Base-by-base conservation (phyloP, 2,329 filamentous ascomycete species). In the Colletotrichum zoysiae region DNA sequence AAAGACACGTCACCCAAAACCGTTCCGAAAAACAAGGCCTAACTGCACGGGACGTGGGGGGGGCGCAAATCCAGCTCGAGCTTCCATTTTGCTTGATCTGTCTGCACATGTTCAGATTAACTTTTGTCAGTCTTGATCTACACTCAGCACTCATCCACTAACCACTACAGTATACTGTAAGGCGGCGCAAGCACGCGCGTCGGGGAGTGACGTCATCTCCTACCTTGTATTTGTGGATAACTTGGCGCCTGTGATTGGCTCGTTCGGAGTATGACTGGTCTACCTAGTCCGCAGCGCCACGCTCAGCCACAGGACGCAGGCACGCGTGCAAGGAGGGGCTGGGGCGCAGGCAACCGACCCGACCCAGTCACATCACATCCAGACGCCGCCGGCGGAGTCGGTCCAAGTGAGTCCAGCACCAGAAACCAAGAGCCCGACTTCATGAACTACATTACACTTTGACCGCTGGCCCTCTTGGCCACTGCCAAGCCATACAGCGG, bases 121-220 rank as follows among this genome's bases (percentile, higher is more conserved):
- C 2, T 1, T 1, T 40, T 57, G 40, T 42, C 35, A 57, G 40
- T 42, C 6, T 42, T 12, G 20, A 4, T n/a, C 2, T n/a, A 46
- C 18, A 18, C 20, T 46, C 16, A 20, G 16, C 6, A 44, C 16
- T 1, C 8, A 44, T 44, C 1, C 11, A n/a, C 20, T n/a, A 16
- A 3, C 6, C 53, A 30, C 55, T 48, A n/a, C n/a, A n/a, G n/a
- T n/a, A 65, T 14, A 11, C 20, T 11, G 20, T 23, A 48, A 66
- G 62, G 62, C 67, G 62, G 61, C 23, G 20, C 62, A 26, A 38
- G 67, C 23, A 23, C 62, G n/a, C 40, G 53, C 65, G 67, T 55
- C 67, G 46, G 12, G n/a, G 26, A 48, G 62, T 70, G 62, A 70
- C 67, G 67, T 70, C 67, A 60, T 58, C 11, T 16, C 8, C 14